These are phyloP conservation scores for Neohortaea acidophila DNA, from an alignment of 495 filamentous ascomycete species.

Conservation along the genomic window DNA sequence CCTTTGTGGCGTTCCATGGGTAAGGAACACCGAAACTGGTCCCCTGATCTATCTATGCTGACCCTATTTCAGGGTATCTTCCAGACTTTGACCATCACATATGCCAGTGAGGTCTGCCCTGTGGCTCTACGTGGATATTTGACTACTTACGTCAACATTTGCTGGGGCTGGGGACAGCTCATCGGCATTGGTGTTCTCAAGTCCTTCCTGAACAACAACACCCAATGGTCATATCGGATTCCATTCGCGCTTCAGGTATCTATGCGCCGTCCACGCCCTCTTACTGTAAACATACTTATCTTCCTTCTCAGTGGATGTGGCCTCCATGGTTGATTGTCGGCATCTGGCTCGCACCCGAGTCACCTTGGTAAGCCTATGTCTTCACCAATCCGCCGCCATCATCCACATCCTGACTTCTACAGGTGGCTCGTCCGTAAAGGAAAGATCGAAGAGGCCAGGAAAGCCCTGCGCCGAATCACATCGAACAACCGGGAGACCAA, in stretches of 20 bases:
- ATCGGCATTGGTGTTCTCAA: constrained; percentile 20
- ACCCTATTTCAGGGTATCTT: no score
- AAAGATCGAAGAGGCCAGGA: constrained; percentile 24
- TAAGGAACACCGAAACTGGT: constrained; percentile 31
- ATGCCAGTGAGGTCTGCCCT: constrained; percentile 56
- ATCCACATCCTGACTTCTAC: not conserved
- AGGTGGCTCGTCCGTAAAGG: constrained; percentile 29
- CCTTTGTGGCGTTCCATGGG: constrained; percentile 65
- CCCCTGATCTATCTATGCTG: not conserved
- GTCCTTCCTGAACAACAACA: constrained; percentile 1
- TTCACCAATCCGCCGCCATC: not conserved
- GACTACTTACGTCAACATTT: constrained; percentile 32
- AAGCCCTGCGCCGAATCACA: constrained; percentile 23
- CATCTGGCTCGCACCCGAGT: constrained; percentile 26
- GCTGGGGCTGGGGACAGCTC: constrained; percentile 28
- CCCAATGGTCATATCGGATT: constrained; percentile 28
- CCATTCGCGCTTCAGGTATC: constrained; percentile 29
- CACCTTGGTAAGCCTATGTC: constrained; percentile 16
- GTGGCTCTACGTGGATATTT: constrained; percentile 31
- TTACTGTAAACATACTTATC: no score
- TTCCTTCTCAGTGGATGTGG: constrained; percentile 36
- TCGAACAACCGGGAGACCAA: constrained; percentile 21
- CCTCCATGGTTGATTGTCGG: constrained; percentile 26
- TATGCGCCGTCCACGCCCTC: no score
- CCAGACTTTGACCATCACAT: constrained; percentile 55